phyloP scores from a whole-genome alignment of 495 filamentous ascomycete genomes.

The Xylaria telfairii region DNA sequence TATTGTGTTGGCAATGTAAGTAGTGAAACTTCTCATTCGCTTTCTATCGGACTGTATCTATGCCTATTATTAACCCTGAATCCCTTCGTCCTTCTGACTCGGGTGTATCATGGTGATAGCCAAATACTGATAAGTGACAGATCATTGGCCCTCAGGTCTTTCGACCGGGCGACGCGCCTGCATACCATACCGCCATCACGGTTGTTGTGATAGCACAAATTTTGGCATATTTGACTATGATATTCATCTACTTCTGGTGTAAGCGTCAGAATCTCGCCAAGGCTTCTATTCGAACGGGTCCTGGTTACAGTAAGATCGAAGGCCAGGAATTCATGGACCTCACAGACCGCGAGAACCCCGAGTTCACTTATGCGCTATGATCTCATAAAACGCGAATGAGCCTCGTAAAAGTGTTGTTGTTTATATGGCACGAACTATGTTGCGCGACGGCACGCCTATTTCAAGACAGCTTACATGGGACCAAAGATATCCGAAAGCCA shows the following conservation, averaged over 20 bases:
- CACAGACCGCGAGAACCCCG: conserved; percentile 72
- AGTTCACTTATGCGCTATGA: conserved; percentile 70
- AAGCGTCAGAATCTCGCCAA: conserved; percentile 66
- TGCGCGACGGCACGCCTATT: neutral
- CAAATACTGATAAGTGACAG: conserved; percentile 5
- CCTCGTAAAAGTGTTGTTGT: neutral
- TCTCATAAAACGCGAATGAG: neutral
- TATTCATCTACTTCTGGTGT: conserved; percentile 70
- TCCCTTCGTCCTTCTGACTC: neutral
- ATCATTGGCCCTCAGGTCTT: conserved; percentile 51
- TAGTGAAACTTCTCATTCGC: conserved; percentile 35
- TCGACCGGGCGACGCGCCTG: conserved; percentile 53
- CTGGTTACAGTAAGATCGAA: conserved; percentile 68
- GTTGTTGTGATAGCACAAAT: conserved; percentile 70
- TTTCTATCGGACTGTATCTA: no score
- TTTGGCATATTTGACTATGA: conserved; percentile 60
- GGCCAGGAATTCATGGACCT: conserved; percentile 71
- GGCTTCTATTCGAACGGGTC: conserved; percentile 54
- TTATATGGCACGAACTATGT: neutral
- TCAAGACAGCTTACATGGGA: neutral
- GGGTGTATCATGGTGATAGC: neutral
- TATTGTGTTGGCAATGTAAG: conserved; percentile 69
- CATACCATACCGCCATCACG: conserved; percentile 72
- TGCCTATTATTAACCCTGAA: neutral
- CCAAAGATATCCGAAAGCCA: neutral